Evolutionary conservation across 2,329 filamentous ascomycete genomes (phyloP).

Genomic region (Rhynchosporium agropyri): DNA sequence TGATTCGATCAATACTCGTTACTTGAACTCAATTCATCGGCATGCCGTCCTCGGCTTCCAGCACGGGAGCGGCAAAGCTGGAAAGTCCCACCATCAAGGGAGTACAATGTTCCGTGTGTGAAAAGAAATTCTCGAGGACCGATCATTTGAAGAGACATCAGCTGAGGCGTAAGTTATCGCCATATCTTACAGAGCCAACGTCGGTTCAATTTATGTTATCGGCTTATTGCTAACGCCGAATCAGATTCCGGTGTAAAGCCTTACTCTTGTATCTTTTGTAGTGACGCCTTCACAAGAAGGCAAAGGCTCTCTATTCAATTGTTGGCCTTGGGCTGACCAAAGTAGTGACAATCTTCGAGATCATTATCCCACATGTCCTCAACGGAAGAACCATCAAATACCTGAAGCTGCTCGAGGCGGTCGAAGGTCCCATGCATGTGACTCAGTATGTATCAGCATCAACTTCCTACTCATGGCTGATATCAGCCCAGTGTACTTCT

Average conservation of each 20-base stretch:
- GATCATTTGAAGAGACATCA: constrained; percentile 52
- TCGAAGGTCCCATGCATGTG: constrained; percentile 50
- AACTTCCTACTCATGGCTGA: constrained; percentile 1
- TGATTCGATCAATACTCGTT: too few species aligned
- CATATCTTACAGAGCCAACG: neutral
- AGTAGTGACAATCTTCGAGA: constrained; percentile 50
- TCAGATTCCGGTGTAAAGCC: constrained; percentile 51
- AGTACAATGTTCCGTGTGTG: constrained; percentile 46
- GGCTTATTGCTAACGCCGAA: constrained; percentile 20
- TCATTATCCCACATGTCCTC: constrained; percentile 48
- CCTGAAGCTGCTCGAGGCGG: constrained; percentile 50
- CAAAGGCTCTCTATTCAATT: constrained; percentile 29
- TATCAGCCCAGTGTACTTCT: constrained; percentile 45
- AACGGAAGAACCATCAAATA: constrained; percentile 47
- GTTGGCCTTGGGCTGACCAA: constrained; percentile 14
- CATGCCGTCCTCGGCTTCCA: constrained; percentile 3
- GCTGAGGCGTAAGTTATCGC: constrained; percentile 46
- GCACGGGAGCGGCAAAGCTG: constrained; percentile 13
- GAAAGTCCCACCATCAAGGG: constrained; percentile 24
- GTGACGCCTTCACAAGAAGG: constrained; percentile 50
- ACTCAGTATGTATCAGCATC: constrained; percentile 44
- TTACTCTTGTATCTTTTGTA: constrained; percentile 50
- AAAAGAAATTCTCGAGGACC: constrained; percentile 50
- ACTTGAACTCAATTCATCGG: neutral
- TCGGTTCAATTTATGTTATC: neutral